These are phyloP conservation scores for Dictyostelium firmibasis DNA, from an alignment of 78 protist species.

Conservation along the genomic window DNA sequence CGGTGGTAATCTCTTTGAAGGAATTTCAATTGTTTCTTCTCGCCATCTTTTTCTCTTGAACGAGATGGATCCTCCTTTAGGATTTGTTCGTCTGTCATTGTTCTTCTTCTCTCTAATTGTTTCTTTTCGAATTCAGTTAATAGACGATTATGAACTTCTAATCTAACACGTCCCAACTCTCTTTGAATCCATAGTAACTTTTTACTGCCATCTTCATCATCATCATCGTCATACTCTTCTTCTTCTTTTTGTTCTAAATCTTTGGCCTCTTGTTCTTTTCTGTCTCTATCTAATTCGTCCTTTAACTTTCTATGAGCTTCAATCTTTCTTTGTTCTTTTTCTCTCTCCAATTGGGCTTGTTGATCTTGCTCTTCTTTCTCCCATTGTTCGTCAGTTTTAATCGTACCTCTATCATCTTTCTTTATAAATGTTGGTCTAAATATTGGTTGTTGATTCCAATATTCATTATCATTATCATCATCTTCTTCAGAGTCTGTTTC, in stretches of 20 bases:
- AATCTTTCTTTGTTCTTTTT: slow-evolving; percentile 40
- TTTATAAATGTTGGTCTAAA: slow-evolving; percentile 51
- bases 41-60: neutral
- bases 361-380: slow-evolving; percentile 33
- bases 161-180: slow-evolving; percentile 38
- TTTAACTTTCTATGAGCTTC: slow-evolving; percentile 66
- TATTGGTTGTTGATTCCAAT: slow-evolving; percentile 24
- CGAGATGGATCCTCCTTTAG: neutral
- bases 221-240: slow-evolving; percentile 23
- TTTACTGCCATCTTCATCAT: slow-evolving; percentile 13
- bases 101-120: slow-evolving; percentile 48
- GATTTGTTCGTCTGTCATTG: slow-evolving; percentile 62
- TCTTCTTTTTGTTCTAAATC: slow-evolving; percentile 1
- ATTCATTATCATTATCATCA: slow-evolving; percentile 33
- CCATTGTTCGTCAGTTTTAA: slow-evolving; percentile 32
- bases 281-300: slow-evolving; percentile 56
- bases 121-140: neutral
- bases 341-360: neutral
- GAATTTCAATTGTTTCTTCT: slow-evolving; percentile 46
- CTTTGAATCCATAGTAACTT: slow-evolving; percentile 52
- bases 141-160: neutral
- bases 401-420: slow-evolving; percentile 57
- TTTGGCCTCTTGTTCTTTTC: neutral
- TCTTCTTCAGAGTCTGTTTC: slow-evolving; percentile 35
- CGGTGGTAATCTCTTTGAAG: slow-evolving; percentile 80